Evolutionary conservation across 257 asterid genomes (phyloP).

Genomic region (Salvia rosmarinus): DNA sequence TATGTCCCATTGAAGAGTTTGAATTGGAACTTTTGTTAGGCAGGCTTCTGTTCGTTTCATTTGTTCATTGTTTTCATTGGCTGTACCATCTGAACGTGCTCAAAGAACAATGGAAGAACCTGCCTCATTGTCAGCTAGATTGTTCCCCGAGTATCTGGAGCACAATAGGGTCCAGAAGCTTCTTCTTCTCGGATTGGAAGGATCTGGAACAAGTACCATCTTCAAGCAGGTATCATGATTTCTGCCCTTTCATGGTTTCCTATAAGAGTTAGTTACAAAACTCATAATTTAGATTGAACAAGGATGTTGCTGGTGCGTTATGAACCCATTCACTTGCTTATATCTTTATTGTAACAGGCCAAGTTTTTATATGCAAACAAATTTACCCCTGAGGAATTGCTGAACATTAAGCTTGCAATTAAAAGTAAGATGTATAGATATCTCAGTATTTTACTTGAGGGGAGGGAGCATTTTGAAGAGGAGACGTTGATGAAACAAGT

Average conservation of each 20-base stretch:
- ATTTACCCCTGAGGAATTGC: constrained; percentile 57
- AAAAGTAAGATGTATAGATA: constrained; percentile 59
- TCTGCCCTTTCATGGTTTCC: not conserved
- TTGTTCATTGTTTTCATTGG: constrained; percentile 68
- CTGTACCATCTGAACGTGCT: constrained; percentile 57
- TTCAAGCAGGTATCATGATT: constrained; percentile 64
- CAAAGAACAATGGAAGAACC: constrained; percentile 41
- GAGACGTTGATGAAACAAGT: constrained; percentile 39
- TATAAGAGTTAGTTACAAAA: not conserved
- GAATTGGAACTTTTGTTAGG: constrained; percentile 54
- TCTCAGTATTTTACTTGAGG: constrained; percentile 61
- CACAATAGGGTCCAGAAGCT: constrained; percentile 53
- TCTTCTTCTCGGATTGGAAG: constrained; percentile 69
- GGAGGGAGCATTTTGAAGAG: constrained; percentile 66
- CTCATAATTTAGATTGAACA: constrained; percentile 6
- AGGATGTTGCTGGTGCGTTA: not conserved
- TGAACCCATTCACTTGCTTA: constrained; percentile 10
- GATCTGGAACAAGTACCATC: constrained; percentile 72
- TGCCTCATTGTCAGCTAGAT: constrained; percentile 41
- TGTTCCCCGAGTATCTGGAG: constrained; percentile 47
- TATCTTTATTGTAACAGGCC: constrained; percentile 49
- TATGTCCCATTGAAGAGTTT: constrained; percentile 41
- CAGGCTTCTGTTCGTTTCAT: constrained; percentile 74
- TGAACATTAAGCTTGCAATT: constrained; percentile 56
- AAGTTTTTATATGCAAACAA: constrained; percentile 53